Conservation (phyloP, 2,329 filamentous ascomycete species). For the Verticillium zaregamsianum region DNA sequence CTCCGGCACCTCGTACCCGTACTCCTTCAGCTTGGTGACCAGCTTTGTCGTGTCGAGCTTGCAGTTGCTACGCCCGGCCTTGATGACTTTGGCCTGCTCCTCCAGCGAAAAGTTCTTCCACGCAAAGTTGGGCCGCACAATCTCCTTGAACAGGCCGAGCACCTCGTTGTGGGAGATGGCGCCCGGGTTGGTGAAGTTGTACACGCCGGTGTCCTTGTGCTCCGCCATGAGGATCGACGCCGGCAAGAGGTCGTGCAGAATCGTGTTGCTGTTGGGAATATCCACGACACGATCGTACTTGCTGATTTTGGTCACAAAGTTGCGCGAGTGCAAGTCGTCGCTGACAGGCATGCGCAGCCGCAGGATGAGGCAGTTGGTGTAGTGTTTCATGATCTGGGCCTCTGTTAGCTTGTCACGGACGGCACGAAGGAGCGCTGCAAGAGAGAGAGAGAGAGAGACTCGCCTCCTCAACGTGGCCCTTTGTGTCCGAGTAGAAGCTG, state of each 20-base stretch:
- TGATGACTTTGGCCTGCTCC: slow-evolving; percentile 64
- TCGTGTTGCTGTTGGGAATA: slow-evolving; percentile 65
- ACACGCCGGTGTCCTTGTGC: slow-evolving; percentile 58
- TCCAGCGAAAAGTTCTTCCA: slow-evolving; percentile 65
- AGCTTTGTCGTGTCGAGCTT: slow-evolving; percentile 60
- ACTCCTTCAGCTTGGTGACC: slow-evolving; percentile 54
- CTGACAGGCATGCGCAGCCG: slow-evolving; percentile 67
- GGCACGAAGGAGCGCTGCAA: not conserved
- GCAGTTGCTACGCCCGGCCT: slow-evolving; percentile 64
- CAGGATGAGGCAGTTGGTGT: slow-evolving; percentile 58
- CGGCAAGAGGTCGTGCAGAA: slow-evolving; percentile 61
- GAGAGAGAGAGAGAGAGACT: slow-evolving; percentile 15
- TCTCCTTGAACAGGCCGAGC: slow-evolving; percentile 56
- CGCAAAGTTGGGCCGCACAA: slow-evolving; percentile 54
- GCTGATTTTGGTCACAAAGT: slow-evolving; percentile 66
- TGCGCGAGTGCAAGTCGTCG: slow-evolving; percentile 62
- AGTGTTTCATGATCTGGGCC: slow-evolving; percentile 54
- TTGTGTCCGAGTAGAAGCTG: slow-evolving; percentile 66
- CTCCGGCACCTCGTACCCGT: slow-evolving; percentile 54
- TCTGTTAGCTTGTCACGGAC: slow-evolving; percentile 1
- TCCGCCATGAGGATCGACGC: slow-evolving; percentile 56
- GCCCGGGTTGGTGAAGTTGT: slow-evolving; percentile 68
- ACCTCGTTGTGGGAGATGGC: slow-evolving; percentile 70
- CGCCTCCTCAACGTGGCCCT: slow-evolving; percentile 61
- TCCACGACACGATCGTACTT: slow-evolving; percentile 63